Percentiles rank a stretch among this genome's conserved stretches.
Evolutionary conservation across 371 early-diverging fungal genomes (phyloP).

Genomic region (Apophysomyces sp.): DNA sequence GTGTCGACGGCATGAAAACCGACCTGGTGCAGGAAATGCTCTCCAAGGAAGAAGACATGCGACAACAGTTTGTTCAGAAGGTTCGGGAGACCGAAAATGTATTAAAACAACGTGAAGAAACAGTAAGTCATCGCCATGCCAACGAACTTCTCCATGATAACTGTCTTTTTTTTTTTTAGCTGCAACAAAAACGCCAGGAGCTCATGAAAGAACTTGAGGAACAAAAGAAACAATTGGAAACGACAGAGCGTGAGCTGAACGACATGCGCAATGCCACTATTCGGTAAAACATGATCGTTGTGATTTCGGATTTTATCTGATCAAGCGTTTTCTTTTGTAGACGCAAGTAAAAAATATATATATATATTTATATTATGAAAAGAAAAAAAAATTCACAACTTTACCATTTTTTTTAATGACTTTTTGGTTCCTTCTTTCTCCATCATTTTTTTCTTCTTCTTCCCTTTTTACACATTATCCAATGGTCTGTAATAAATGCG

Average conservation of each 20-base stretch:
- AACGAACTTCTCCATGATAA: neutral
- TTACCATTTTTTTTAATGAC: neutral
- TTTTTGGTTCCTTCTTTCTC: neutral
- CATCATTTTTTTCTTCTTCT: neutral
- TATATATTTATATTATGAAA: too few relatives aligned
- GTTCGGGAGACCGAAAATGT: conserved; percentile 75
- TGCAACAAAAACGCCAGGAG: conserved; percentile 19
- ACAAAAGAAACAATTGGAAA: conserved; percentile 13
- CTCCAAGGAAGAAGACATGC: conserved; percentile 73
- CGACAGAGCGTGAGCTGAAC: conserved; percentile 17
- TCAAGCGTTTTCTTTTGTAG: too few relatives aligned
- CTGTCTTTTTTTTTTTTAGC: conserved; percentile 1
- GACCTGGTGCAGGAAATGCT: conserved; percentile 67
- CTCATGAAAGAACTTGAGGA: conserved; percentile 26
- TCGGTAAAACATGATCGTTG: neutral
- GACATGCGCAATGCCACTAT: conserved; percentile 5
- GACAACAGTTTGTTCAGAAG: conserved; percentile 68
- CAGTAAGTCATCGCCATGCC: conserved; percentile 13
- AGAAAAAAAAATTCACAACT: neutral
- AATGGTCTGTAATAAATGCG: conserved; percentile 28
- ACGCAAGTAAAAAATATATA: too few relatives aligned
- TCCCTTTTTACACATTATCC: conserved; percentile 23
- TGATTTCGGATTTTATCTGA: too few relatives aligned
- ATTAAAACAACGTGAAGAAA: conserved; percentile 67
- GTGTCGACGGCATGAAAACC: conserved; percentile 57